phyloP scores from a whole-genome alignment of 768 basidiomycete genomes.

The Paxillus involutus region DNA sequence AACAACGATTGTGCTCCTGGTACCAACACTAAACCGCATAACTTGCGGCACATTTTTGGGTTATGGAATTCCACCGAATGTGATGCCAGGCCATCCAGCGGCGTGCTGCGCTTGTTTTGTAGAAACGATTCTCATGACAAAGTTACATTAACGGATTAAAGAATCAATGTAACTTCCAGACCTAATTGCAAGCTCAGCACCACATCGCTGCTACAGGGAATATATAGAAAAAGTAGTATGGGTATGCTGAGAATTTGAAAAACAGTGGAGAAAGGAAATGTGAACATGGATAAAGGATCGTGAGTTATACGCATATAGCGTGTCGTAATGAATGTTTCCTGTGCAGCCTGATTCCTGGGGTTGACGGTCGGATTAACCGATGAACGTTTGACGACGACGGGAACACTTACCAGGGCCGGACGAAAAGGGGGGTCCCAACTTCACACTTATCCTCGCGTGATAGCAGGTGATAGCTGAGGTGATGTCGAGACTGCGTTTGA shows the following conservation, averaged over 20 bases:
- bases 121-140: not conserved
- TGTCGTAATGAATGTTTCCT: slow-evolving; percentile 27
- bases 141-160: not conserved
- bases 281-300: slow-evolving; percentile 29
- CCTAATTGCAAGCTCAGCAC: not conserved
- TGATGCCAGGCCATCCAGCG: no score
- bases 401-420: slow-evolving; percentile 15
- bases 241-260: slow-evolving; percentile 30
- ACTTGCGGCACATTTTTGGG: no score
- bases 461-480: slow-evolving; percentile 5
- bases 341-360: slow-evolving; percentile 3
- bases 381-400: not conserved
- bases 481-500: not conserved
- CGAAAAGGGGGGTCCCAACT: slow-evolving; percentile 8
- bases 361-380: slow-evolving; percentile 7
- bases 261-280: slow-evolving; percentile 14
- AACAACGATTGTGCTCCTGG: no score
- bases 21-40: no score
- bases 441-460: slow-evolving; percentile 12
- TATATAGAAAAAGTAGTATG: slow-evolving; percentile 32
- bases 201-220: slow-evolving; percentile 12
- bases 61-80: no score
- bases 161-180: not conserved
- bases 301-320: slow-evolving; percentile 21
- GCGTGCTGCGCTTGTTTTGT: not conserved